These are phyloP conservation scores for Jackrogersella multiformis DNA, from an alignment of 495 filamentous ascomycete genomes.

Conservation along the genomic window DNA sequence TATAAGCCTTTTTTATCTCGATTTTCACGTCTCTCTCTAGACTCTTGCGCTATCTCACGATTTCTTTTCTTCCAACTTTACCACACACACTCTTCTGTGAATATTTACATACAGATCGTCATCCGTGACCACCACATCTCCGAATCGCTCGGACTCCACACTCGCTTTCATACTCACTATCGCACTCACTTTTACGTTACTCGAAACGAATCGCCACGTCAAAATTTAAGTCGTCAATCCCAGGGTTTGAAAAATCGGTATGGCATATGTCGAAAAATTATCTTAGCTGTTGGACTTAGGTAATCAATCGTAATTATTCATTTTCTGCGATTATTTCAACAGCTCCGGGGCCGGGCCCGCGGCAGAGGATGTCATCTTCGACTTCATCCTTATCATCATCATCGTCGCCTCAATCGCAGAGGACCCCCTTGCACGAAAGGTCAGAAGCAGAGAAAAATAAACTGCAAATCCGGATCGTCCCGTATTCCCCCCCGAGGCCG, in stretches of 20 bases:
- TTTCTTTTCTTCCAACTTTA: constrained; percentile 35
- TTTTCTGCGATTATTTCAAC: constrained; percentile 13
- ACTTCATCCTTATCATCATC: constrained; percentile 39
- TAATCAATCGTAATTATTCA: constrained; percentile 21
- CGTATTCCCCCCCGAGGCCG: constrained; percentile 59
- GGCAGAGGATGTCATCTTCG: constrained; percentile 47
- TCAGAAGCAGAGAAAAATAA: constrained; percentile 64
- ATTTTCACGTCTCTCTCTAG: constrained; percentile 44
- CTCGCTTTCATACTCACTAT: constrained; percentile 23
- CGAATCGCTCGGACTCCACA: constrained; percentile 38
- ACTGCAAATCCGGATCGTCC: constrained; percentile 62
- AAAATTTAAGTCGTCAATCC: constrained; percentile 14
- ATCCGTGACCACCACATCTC: constrained; percentile 32
- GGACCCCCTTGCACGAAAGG: constrained; percentile 63
- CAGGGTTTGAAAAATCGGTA: constrained; percentile 19
- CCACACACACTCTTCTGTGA: constrained; percentile 23
- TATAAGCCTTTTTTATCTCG: constrained; percentile 31
- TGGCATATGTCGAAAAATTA: constrained; percentile 36
- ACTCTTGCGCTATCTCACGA: constrained; percentile 33
- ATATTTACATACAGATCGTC: constrained; percentile 43
- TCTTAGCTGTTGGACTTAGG: constrained; percentile 32
- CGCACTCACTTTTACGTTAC: not conserved
- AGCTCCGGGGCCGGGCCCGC: constrained; percentile 28
- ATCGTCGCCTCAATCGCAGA: constrained; percentile 38
- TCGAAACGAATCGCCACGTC: constrained; percentile 26